Evolutionary conservation across 2,329 filamentous ascomycete species (phyloP), one percentile per base, ranked within the genome.

Genomic region (Fusarium nygamai): DNA sequence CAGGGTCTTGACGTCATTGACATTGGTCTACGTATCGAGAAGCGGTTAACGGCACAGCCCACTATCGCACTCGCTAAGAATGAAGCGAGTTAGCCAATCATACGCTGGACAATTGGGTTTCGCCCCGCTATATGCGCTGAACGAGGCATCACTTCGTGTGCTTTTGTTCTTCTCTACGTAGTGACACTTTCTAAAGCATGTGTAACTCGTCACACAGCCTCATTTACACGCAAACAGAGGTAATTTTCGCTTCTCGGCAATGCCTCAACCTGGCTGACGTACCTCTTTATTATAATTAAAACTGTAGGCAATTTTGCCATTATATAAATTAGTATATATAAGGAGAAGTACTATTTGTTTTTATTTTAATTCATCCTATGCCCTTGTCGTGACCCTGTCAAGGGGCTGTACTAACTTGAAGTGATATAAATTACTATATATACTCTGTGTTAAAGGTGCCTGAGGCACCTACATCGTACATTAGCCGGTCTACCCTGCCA

Each of bases 1-100:
- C n/a, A n/a, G 6, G 4, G 20, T 24, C 44, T 69, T 69, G 67
- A 69, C 67, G 65, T 69, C 65, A 69, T 69, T 22, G 67, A 69
- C 17, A 59, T 69, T 69, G 44, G 44, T 29, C 4, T 47, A 31
- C 29, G 58, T 47, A 64, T 69, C 59, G 65, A 27, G 34, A 29
- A 31, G 12, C 65, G 67, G 53, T 27, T 64, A 57, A 69, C 67
- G 58, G 67, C 67, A 69, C 58, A 58, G 39, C n/a, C 33, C 48
- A 24, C 29, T 39, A 24, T 69, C 50, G 65, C 58, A 69, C 65
- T 58, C 64, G 64, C 47, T n/a, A 43, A 54, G 22, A 2, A n/a
- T n/a, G 9, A 24, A 13, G 20, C 20, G 17, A 47, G 5, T 22
- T 3, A 9, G 14, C 64, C 56, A 69, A 63, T 68, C 9, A 20